Percentiles rank a stretch among this genome's conserved stretches.
Evolutionary conservation across 305 asterid genomes (phyloP).

Genomic region (Fraxinus angustifolia): DNA sequence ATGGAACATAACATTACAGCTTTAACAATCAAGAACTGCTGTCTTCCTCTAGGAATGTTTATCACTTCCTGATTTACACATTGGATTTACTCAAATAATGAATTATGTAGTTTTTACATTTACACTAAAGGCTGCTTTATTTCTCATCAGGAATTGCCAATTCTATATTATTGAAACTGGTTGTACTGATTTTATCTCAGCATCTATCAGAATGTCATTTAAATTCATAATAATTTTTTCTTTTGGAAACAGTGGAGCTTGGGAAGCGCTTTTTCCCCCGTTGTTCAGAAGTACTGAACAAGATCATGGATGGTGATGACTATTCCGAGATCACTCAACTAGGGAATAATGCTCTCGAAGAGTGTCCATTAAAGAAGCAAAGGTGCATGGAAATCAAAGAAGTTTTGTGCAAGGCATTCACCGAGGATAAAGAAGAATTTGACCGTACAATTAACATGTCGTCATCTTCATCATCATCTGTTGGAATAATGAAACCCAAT

Average conservation of each 20-base stretch:
- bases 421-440: constrained; percentile 78
- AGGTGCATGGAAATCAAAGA: constrained; percentile 70
- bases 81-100: background rate
- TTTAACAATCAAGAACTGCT: background rate
- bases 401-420: constrained; percentile 63
- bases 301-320: constrained; percentile 85
- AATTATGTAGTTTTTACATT: background rate
- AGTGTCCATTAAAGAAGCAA: constrained; percentile 64
- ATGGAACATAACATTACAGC: background rate
- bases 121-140: background rate
- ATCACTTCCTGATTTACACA: background rate
- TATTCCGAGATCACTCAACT: constrained; percentile 61
- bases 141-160: background rate
- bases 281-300: constrained; percentile 71
- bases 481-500: constrained; percentile 40
- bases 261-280: constrained; percentile 93
- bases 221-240: background rate
- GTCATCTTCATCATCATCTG: constrained; percentile 56
- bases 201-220: background rate
- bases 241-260: constrained; percentile 65
- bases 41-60: background rate
- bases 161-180: background rate
- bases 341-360: constrained; percentile 46
- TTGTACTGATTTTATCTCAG: background rate
- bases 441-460: constrained; percentile 45